A percentile compares a stretch with the other conserved stretches of the same genome.
phyloP scores from a whole-genome alignment of 192 early-diverging fungal genomes.

The Fimicolochytrium jonesii region DNA sequence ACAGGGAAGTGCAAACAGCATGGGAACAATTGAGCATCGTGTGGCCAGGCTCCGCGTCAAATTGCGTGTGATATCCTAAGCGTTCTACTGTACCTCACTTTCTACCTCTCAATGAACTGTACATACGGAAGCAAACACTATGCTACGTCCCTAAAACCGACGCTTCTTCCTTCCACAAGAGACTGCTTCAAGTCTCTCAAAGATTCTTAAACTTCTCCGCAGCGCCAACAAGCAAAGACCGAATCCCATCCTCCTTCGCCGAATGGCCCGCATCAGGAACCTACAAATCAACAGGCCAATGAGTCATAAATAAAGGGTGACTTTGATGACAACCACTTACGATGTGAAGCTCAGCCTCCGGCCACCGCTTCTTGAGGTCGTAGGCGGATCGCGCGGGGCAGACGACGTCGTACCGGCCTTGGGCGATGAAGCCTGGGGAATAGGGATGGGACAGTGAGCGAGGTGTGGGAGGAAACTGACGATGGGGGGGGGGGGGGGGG shows the following conservation, averaged over 20 bases:
- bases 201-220: constrained; percentile 57
- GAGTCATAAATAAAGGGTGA: neutral
- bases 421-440: constrained; percentile 49
- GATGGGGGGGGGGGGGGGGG: neutral
- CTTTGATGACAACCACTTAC: constrained; percentile 23
- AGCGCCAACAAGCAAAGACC: constrained; percentile 49
- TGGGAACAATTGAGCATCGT: too few relatives aligned
- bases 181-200: too few relatives aligned
- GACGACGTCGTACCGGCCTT: constrained; percentile 60
- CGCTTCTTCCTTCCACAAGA: too few relatives aligned
- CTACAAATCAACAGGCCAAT: neutral
- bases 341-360: constrained; percentile 63
- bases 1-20: too few relatives aligned
- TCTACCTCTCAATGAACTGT: too few relatives aligned
- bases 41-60: too few relatives aligned
- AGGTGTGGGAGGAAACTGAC: too few relatives aligned
- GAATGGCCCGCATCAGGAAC: constrained; percentile 56
- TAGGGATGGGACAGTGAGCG: too few relatives aligned
- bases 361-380: constrained; percentile 54
- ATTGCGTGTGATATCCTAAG: too few relatives aligned
- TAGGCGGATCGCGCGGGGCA: constrained; percentile 42
- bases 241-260: constrained; percentile 54
- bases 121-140: too few relatives aligned
- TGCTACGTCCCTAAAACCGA: too few relatives aligned
- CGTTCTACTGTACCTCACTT: too few relatives aligned